Evolutionary conservation across 768 basidiomycete genomes (phyloP).

Genomic region (Guyanaporus albipodus): DNA sequence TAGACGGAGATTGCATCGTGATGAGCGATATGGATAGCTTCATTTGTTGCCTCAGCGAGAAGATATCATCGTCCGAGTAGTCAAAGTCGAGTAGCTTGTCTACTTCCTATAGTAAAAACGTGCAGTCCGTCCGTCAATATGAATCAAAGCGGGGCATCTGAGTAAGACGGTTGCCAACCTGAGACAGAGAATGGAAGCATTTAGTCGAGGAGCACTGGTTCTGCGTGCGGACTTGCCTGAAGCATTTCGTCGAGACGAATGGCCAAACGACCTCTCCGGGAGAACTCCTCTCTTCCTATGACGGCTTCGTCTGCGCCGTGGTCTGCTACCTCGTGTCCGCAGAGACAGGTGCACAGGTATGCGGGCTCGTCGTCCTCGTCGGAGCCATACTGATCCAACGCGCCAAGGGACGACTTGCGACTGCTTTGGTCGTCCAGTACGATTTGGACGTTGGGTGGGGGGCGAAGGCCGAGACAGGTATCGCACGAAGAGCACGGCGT

Average conservation of each 20-base stretch:
- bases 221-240: conserved; percentile 45
- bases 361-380: conserved; percentile 58
- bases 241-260: conserved; percentile 78
- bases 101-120: conserved; percentile 51
- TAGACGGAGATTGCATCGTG: conserved; percentile 49
- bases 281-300: conserved; percentile 60
- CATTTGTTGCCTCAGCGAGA: conserved; percentile 70
- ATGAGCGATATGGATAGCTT: conserved; percentile 46
- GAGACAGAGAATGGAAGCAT: conserved; percentile 10
- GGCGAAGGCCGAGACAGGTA: conserved; percentile 68
- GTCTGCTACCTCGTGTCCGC: conserved; percentile 60
- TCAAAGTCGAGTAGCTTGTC: conserved; percentile 76
- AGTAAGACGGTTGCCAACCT: conserved; percentile 23
- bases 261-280: conserved; percentile 70
- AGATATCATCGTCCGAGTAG: conserved; percentile 67
- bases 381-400: conserved; percentile 63
- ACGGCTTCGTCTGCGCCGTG: conserved; percentile 63
- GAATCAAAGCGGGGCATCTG: conserved; percentile 6
- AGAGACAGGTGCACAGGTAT: conserved; percentile 62
- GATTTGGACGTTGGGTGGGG: conserved; percentile 54
- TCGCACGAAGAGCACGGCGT: conserved; percentile 63
- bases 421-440: conserved; percentile 47
- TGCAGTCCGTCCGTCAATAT: conserved; percentile 12
- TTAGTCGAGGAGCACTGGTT: conserved; percentile 9
- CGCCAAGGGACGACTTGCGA: conserved; percentile 46